These are phyloP conservation scores for Fragilaria crotonensis DNA, from an alignment of 108 stramenopile species.

Conservation along the genomic window DNA sequence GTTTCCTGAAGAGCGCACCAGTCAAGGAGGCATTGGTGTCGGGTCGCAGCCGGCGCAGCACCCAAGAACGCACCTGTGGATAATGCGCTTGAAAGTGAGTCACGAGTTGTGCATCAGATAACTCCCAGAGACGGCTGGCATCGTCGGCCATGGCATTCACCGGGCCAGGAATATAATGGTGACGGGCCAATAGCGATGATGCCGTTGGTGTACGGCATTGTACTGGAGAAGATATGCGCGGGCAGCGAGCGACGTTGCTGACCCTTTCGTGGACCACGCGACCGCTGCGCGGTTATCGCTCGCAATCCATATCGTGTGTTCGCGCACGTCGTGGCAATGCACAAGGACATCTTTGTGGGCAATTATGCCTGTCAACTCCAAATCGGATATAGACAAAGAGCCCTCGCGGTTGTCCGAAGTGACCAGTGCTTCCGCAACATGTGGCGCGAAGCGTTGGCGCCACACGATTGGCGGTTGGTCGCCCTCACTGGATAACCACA, in stretches of 20 bases:
- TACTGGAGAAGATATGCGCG: no score
- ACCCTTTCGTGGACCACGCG: constrained; percentile 28
- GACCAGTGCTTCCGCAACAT: constrained; percentile 8
- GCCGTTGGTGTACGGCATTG: constrained; percentile 32
- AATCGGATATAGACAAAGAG: constrained; percentile 23
- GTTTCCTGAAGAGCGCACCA: no score
- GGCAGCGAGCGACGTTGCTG: no score
- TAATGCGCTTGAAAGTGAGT: constrained; percentile 11
- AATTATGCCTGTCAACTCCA: constrained; percentile 33
- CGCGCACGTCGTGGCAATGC: constrained; percentile 19
- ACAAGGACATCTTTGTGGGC: constrained; percentile 34
- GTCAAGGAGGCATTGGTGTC: constrained; percentile 7
- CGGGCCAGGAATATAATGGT: no score
- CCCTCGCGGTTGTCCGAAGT: constrained; percentile 23
- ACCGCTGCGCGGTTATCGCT: constrained; percentile 33
- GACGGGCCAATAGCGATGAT: constrained; percentile 21
- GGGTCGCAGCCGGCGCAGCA: constrained; percentile 5
- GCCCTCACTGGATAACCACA: no score
- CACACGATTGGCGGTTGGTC: constrained; percentile 29
- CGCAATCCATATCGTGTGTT: constrained; percentile 17
- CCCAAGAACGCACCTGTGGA: constrained; percentile 20
- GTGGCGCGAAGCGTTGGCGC: no score
- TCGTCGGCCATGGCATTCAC: no score
- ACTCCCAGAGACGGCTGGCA: no score
- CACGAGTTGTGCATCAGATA: constrained; percentile 12